Evolutionary conservation across 192 early-diverging fungal species (phyloP), one percentile per base, ranked within the genome.

Genomic region (Phlyctochytrium bullatum): DNA sequence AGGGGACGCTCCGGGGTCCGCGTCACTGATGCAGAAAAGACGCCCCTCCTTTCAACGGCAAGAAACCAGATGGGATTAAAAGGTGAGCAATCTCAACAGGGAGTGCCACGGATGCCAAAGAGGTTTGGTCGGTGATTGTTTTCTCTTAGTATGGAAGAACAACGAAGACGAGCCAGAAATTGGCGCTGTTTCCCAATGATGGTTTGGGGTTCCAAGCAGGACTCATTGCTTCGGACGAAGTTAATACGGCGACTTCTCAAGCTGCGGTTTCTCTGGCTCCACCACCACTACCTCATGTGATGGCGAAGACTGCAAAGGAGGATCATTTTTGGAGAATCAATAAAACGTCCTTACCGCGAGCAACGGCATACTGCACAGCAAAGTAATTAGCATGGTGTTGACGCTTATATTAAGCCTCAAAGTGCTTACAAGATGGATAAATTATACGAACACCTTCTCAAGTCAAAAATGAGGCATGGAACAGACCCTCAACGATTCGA

Each of bases 111-210:
- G 6, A 14, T 47, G 20, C 40, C 40, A 47, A 47, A 47, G 40
- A 47, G 40, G 40, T 47, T 47, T 47, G 20, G 40, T 47, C 10
- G 6, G 6, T 47, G 40, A 47, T 14, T 47, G 40, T 14, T 47
- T 47, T 6, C 40, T 47, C 6, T 14, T 20, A 47, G 20, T 47
- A 47, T 14, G 40, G 20, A 6, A 57, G 54, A 28, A 57, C 54
- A 25, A 57, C 54, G 27, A 57, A 57, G 25, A 57, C 54, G 25
- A 57, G 54, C 27, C 94, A 95, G 71, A 97, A 97, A 79, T 79
- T 97, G 24, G 91, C 89, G 24, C 75, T 97, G n/a, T 91, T 97
- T 56, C 93, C 94, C 3, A 88, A 90, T 52, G 88, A 92, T 32
- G 87, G 54, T 2, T 32, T 61, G 10, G 17, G 31, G n/a, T n/a